Evolutionary conservation across 306 rosid genomes (phyloP).

Genomic region (Cucurbita moschata): DNA sequence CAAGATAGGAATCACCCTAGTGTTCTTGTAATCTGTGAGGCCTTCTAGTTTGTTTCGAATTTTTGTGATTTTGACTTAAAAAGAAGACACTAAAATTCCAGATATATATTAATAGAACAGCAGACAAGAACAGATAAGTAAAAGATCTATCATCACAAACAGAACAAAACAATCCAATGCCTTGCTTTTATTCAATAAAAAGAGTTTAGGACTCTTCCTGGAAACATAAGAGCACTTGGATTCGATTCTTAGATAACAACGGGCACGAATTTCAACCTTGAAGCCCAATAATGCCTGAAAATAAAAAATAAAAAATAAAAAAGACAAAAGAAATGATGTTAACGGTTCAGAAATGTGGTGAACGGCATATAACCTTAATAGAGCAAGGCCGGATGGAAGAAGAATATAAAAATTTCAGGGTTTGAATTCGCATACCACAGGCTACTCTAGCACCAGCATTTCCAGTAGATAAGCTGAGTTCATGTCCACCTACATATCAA

Average conservation of each 20-base stretch:
- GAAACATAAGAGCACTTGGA: not conserved
- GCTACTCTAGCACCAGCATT: conserved; percentile 95
- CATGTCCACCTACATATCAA: conserved; percentile 65
- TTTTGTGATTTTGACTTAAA: not conserved
- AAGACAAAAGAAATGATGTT: not conserved
- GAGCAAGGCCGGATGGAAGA: not conserved
- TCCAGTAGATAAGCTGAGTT: conserved; percentile 88
- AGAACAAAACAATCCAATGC: not conserved
- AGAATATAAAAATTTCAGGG: not conserved
- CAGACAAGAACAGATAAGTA: not conserved
- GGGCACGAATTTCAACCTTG: conserved; percentile 37
- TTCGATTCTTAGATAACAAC: not conserved
- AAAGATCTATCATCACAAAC: not conserved
- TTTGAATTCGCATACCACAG: conserved; percentile 50
- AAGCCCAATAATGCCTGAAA: conserved; percentile 70
- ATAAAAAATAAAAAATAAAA: not conserved
- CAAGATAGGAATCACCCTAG: too few species aligned
- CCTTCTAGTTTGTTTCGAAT: not conserved
- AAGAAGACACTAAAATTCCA: not conserved
- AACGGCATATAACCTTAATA: not conserved
- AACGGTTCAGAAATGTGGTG: not conserved
- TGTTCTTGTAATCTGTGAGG: not conserved
- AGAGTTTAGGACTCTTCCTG: not conserved
- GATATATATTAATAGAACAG: not conserved
- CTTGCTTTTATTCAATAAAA: not conserved